Evolutionary conservation across 1,139 yeast genomes (phyloP), one percentile per base, ranked within the genome.

Genomic region (Pichia sp.): DNA sequence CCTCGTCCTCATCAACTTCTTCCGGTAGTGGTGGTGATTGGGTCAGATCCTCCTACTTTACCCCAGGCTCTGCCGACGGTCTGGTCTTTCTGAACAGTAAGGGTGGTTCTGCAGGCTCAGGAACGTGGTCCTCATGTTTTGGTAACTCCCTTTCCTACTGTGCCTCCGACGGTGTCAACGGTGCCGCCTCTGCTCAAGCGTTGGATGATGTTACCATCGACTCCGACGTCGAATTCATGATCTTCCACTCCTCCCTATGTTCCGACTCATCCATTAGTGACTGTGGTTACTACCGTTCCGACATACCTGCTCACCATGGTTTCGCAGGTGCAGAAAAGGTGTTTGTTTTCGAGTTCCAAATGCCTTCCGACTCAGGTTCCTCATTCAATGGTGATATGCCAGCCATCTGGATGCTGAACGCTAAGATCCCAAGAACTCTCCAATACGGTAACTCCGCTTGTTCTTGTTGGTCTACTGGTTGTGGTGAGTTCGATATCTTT

Each of bases 381-480:
- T 79, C 84, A 68, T 45, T 31, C 36, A 77, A 78, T 65, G 80
- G 79, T 67, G 92, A 92, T 71, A 90, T 91, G 97, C 97, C 98
- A 55, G 97, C 97, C 46, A 84, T 92, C 66, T 92, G 97, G 99
- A 76, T 92, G 67, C 81, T 92, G 69, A 92, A 92, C 68, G 96
- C 97, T 47, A 86, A 88, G 73, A 88, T 92, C 65, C 97, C 98
- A 67, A 84, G 98, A 75, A 92, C 97, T 55, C 72, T 87, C 59
- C 97, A 93, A 75, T 93, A 92, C 68, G 95, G 95, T 68, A 77
- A 76, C 56, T 73, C 84, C 55, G 73, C 76, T 12, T 87, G 97
- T 76, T 90, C 97, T 31, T 93, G 98, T 79, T 93, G 99, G 99
- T 71, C 83, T 62, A 81, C 96, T 44, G 98, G 98, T 51, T 93